A percentile compares a stretch with the other conserved stretches of the same genome.
phyloP scores from a whole-genome alignment of 106 monocot genomes.

The Dendrobium officinale region DNA sequence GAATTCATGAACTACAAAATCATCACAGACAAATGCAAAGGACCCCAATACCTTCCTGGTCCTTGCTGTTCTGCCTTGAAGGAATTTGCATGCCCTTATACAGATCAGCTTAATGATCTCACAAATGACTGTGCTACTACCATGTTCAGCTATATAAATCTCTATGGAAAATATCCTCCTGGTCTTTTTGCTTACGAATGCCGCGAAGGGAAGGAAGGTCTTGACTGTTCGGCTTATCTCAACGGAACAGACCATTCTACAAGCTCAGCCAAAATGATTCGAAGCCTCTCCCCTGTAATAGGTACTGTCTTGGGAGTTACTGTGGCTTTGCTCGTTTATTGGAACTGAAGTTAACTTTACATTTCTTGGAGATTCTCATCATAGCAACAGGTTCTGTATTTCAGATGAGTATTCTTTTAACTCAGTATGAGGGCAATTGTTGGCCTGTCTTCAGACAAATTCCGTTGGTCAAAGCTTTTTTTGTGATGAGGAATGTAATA shows the following conservation, averaged over 20 bases:
- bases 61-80: constrained; percentile 11
- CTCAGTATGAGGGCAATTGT: too few relatives aligned
- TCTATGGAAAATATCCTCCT: constrained; percentile 23
- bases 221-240: constrained; percentile 6
- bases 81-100: constrained; percentile 24
- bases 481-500: neutral
- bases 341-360: neutral
- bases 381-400: neutral
- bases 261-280: neutral
- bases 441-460: neutral
- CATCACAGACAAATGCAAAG: constrained; percentile 25
- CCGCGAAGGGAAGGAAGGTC: constrained; percentile 16
- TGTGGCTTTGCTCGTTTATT: constrained; percentile 1
- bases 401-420: neutral
- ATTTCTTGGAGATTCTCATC: neutral
- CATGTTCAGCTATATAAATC: constrained; percentile 29
- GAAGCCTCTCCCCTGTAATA: neutral
- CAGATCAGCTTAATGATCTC: constrained; percentile 17
- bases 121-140: constrained; percentile 21
- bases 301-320: neutral
- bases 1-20: constrained; percentile 28
- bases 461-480: neutral
- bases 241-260: neutral
- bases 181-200: constrained; percentile 24
- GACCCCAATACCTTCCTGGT: constrained; percentile 14